Evolutionary conservation across 805 yeast genomes (phyloP), one percentile per base, ranked within the genome.

Genomic region (Candida ovalis): DNA sequence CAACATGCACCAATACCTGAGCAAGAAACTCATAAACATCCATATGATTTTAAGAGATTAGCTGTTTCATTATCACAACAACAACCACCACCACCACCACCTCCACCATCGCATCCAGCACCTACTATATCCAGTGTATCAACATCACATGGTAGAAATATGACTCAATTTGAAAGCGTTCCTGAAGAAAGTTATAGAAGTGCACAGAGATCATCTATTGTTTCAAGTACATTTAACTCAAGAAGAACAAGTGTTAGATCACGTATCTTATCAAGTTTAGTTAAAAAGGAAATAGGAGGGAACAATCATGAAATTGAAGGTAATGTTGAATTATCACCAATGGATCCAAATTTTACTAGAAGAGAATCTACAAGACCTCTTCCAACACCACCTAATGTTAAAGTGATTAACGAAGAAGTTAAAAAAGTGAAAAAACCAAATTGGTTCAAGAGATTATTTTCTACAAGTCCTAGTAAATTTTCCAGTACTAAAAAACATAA

Each of bases 251-350:
- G 48, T 37, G 17, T 49, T 45, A 33, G 54, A 44, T 38, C 40
- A 45, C 32, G 56, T 45, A 6, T 54, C 46, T 23, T 42, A 22
- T 19, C 47, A 8, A n/a, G 10, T 7, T 24, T 36, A 37, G n/a
- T 35, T 17, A 17, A 43, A 4, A 13, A 23, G 25, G 18, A 39
- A 6, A 28, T 22, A 28, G 10, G 7, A 7, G 10, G 10, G 7
- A 25, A 25, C 10, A 25, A 25, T 25, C 10, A 10, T 25, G 28
- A 25, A 25, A 10, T 18, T 18, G 12, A 7, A 23, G 23, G 3
- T 27, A 48, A 44, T 37, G 56, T 57, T 19, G 61, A 66, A 3
- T 51, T 55, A 24, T 58, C 62, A 12, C 67, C 68, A 48, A 53
- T 50, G 38, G 67, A 62, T 43, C 65, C 64, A 3, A 51, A 47